These are phyloP conservation scores for Lachancea thermotolerans DNA, from an alignment of 805 yeast species.

Conservation along the genomic window DNA sequence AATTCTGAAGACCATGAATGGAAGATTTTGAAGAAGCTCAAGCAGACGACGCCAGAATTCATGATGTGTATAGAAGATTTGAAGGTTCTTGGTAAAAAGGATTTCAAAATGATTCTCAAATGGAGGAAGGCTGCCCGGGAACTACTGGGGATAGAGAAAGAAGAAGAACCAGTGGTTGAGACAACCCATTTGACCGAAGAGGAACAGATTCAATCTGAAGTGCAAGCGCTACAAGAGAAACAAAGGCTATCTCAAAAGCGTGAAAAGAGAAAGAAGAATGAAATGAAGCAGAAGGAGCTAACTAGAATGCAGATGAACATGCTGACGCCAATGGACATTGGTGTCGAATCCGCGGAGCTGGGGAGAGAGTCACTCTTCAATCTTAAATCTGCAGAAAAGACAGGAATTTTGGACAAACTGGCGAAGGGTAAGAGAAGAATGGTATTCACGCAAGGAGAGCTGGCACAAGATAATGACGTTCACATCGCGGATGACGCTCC, in stretches of 20 bases:
- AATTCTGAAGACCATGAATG: constrained; percentile 62
- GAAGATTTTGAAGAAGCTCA: constrained; percentile 62
- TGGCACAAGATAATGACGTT: constrained; percentile 50
- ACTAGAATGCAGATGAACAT: constrained; percentile 92
- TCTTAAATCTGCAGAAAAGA: constrained; percentile 76
- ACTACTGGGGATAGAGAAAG: constrained; percentile 58
- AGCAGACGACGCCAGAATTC: constrained; percentile 72
- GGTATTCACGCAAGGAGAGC: constrained; percentile 51
- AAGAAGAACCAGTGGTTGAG: constrained; percentile 46
- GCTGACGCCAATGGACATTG: constrained; percentile 87
- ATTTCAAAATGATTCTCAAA: constrained; percentile 73
- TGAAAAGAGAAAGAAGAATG: constrained; percentile 77
- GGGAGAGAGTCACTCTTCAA: constrained; percentile 79
- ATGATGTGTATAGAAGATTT: constrained; percentile 82
- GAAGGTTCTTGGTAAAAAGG: constrained; percentile 90
- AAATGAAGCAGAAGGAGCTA: constrained; percentile 78
- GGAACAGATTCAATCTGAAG: constrained; percentile 80
- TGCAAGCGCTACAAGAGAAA: constrained; percentile 63
- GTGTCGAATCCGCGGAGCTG: constrained; percentile 80
- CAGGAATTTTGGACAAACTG: constrained; percentile 70
- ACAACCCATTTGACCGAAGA: constrained; percentile 77
- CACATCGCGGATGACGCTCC: constrained; percentile 42
- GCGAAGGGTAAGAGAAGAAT: constrained; percentile 68
- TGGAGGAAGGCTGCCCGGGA: constrained; percentile 89
- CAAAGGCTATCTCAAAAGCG: constrained; percentile 66